Conservation (phyloP, 176 grass and related monocot genomes). For the Oryza officinalis region DNA sequence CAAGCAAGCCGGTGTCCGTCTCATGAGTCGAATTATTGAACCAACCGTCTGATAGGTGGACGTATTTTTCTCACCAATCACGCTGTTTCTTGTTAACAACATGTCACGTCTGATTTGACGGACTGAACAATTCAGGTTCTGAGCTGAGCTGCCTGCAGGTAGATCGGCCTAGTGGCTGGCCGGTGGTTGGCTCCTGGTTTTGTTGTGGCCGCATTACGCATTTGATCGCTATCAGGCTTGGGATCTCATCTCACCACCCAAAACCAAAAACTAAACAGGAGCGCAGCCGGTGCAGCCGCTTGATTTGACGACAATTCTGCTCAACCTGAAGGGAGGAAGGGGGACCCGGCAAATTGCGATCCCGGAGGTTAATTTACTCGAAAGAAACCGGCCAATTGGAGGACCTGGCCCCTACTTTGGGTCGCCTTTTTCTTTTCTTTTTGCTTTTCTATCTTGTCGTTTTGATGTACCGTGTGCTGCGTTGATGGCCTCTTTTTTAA, state of each 20-base stretch:
- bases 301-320: constrained; percentile 23
- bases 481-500: constrained; percentile 26
- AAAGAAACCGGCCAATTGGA: constrained; percentile 2
- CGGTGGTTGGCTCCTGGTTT: constrained; percentile 34
- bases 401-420: neutral
- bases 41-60: neutral
- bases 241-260: no score
- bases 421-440: neutral
- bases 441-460: neutral
- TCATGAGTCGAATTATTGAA: neutral
- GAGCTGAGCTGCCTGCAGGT: neutral
- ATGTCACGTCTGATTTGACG: constrained; percentile 32
- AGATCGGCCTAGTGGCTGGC: neutral
- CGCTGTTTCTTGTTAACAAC: neutral
- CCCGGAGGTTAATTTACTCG: neutral
- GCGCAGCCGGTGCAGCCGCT: neutral
- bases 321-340: neutral
- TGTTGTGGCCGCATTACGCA: neutral
- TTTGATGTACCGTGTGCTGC: neutral
- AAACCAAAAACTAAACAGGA: neutral
- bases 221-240: neutral
- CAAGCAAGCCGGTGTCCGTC: neutral
- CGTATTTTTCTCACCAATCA: neutral
- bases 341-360: neutral
- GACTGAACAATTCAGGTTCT: neutral